Evolutionary conservation across 2,329 filamentous ascomycete species (phyloP).

Genomic region (Stachybotrys chartarum): DNA sequence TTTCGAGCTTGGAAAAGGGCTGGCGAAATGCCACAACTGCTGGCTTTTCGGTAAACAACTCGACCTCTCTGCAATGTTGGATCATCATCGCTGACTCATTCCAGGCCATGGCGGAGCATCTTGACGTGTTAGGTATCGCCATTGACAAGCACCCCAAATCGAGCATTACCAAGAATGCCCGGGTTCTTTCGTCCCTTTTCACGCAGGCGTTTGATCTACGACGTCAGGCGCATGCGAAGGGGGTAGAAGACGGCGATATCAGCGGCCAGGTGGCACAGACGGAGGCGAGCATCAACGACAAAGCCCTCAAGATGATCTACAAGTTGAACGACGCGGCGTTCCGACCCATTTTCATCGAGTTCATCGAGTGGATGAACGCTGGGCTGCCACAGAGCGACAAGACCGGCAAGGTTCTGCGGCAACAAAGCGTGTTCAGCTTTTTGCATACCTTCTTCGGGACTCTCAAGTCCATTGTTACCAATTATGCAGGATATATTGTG

Average conservation of each 20-base stretch:
- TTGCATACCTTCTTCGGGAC: conserved; percentile 71
- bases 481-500: conserved; percentile 79
- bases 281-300: conserved; percentile 60
- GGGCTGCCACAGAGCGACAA: conserved; percentile 56
- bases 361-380: conserved; percentile 73
- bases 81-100: neutral
- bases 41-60: conserved; percentile 52
- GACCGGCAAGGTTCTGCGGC: conserved; percentile 51
- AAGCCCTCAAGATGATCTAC: conserved; percentile 83
- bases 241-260: conserved; percentile 26
- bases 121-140: conserved; percentile 62
- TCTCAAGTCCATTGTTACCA: conserved; percentile 90
- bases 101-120: conserved; percentile 59
- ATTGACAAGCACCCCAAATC: conserved; percentile 75
- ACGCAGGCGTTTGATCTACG: conserved; percentile 58
- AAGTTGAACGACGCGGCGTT: conserved; percentile 95
- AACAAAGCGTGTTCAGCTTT: conserved; percentile 77
- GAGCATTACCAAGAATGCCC: conserved; percentile 67
- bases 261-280: conserved; percentile 46
- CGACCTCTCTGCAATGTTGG: neutral
- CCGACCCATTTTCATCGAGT: conserved; percentile 77
- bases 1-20: conserved; percentile 64
- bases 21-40: conserved; percentile 58
- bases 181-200: conserved; percentile 59
- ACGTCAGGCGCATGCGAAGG: conserved; percentile 41